These are phyloP conservation scores for Phytophthora chlamydospora DNA, from an alignment of 352 stramenopile genomes.

Conservation along the genomic window DNA sequence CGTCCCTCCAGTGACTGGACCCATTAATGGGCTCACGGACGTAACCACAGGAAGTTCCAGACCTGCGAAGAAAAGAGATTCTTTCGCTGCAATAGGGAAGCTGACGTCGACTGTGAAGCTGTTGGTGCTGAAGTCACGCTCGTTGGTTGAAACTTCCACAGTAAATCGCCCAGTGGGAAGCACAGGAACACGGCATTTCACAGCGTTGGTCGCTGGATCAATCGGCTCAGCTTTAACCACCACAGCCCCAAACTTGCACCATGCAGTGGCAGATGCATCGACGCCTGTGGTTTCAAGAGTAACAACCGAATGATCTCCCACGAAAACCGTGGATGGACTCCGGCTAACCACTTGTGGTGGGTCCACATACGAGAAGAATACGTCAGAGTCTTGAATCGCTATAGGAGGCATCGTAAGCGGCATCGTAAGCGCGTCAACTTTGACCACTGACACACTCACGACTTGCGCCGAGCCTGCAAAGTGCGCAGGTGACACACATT, in stretches of 20 bases:
- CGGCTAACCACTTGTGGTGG: conserved; percentile 36
- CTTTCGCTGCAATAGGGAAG: no score
- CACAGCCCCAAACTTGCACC: conserved; percentile 47
- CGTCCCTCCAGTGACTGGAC: conserved; percentile 41
- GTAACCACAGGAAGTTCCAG: conserved; percentile 35
- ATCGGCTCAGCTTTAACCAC: conserved; percentile 26
- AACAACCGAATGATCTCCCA: conserved; percentile 27
- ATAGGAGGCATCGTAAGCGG: background rate
- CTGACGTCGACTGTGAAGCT: background rate
- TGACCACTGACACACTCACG: conserved; percentile 38
- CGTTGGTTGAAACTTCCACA: conserved; percentile 51
- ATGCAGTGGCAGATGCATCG: conserved; percentile 13
- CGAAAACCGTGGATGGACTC: conserved; percentile 21
- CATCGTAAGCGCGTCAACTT: conserved; percentile 13
- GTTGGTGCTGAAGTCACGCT: conserved; percentile 45
- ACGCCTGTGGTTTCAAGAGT: conserved; percentile 27
- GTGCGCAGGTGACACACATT: conserved; percentile 39
- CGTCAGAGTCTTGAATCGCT: conserved; percentile 5
- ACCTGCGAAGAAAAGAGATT: conserved; percentile 7
- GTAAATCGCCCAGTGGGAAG: conserved; percentile 21
- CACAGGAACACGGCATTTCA: conserved; percentile 30
- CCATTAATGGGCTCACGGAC: conserved; percentile 28
- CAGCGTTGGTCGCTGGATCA: background rate
- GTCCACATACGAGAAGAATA: conserved; percentile 46
- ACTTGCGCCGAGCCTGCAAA: conserved; percentile 14